Evolutionary conservation across 176 grass and related monocot genomes (phyloP), one percentile per base, ranked within the genome.

Genomic region (Musa schizocarpa): DNA sequence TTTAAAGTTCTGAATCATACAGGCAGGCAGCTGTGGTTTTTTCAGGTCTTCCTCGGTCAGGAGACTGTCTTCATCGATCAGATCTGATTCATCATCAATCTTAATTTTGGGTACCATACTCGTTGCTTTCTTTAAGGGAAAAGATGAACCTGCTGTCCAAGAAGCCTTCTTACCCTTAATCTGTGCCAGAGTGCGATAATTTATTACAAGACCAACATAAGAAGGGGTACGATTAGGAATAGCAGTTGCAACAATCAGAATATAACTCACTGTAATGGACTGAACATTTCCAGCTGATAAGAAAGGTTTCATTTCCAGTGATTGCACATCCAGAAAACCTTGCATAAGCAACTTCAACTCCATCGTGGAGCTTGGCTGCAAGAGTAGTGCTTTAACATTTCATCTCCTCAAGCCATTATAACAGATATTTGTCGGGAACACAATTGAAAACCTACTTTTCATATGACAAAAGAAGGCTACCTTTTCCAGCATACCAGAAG

Each of bases 11-110:
- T 50, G 43, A 22, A 70, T 50, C 68, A 70, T 70, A 70, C 68
- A 11, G 34, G 20, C 51, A 70, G 68, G 48, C 12, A 70, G 16
- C 48, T 70, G 68, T 11, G 68, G 68, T 55, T 99, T 99, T 83
- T 89, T 94, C 88, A 94, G 74, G 66, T 99, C 96, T 9, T 99
- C 96, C 55, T 99, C 91, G 0, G 90, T 92, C 74, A 99, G 77
- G 74, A 99, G 96, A 62, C 86, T 92, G 29, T 99, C 96, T 88
- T 99, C 91, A 27, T 99, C 91, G 56, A 99, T 99, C 53, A 99
- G 78, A 52, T 96, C 90, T 53, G 89, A 74, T 19, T 94, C 96
- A 34, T 92, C 88, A 24, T 79, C 79, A 63, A 92, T 79, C 68
- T 89, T 75, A 83, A 99, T 92, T 78, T 94, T 95, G 1, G 88